A percentile compares a stretch with the other conserved stretches of the same genome.
phyloP scores from a whole-genome alignment of 257 asterid genomes.

The Ophiorrhiza pumila region DNA sequence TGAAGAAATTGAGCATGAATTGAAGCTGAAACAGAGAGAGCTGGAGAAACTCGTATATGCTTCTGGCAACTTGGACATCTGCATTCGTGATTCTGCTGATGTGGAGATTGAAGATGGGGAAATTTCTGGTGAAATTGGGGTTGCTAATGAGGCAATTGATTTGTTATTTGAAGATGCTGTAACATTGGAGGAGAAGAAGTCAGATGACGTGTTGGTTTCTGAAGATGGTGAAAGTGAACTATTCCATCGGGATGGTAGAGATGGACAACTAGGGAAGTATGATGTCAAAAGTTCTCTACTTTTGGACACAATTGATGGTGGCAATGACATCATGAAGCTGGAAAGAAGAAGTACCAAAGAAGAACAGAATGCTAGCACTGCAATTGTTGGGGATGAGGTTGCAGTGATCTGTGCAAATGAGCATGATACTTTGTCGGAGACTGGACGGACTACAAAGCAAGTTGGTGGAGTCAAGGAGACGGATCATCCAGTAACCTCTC shows the following conservation, averaged over 20 bases:
- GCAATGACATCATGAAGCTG: constrained; percentile 26
- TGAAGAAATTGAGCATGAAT: constrained; percentile 44
- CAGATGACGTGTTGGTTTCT: constrained; percentile 26
- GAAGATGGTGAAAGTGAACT: constrained; percentile 29
- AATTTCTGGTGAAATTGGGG: constrained; percentile 52
- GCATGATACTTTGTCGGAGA: constrained; percentile 12
- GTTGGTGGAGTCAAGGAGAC: constrained; percentile 8
- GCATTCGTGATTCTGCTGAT: constrained; percentile 31
- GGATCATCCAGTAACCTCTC: constrained; percentile 21
- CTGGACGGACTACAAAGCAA: constrained; percentile 16
- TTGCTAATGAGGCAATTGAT: constrained; percentile 31
- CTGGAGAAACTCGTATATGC: constrained; percentile 51
- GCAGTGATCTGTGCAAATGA: constrained; percentile 25
- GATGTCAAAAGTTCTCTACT: constrained; percentile 24
- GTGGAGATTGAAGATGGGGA: constrained; percentile 79
- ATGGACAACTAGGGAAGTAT: constrained; percentile 17
- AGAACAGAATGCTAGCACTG: constrained; percentile 28
- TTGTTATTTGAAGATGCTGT: constrained; percentile 36
- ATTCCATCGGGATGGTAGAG: constrained; percentile 24
- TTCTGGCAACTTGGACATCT: constrained; percentile 33
- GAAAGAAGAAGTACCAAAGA: constrained; percentile 25
- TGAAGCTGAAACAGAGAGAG: constrained; percentile 68
- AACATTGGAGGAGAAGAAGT: constrained; percentile 31
- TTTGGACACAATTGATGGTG: constrained; percentile 18
- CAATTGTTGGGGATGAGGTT: constrained; percentile 23